Conservation (phyloP, 192 early-diverging fungal genomes). For the Mortierella antarctica region DNA sequence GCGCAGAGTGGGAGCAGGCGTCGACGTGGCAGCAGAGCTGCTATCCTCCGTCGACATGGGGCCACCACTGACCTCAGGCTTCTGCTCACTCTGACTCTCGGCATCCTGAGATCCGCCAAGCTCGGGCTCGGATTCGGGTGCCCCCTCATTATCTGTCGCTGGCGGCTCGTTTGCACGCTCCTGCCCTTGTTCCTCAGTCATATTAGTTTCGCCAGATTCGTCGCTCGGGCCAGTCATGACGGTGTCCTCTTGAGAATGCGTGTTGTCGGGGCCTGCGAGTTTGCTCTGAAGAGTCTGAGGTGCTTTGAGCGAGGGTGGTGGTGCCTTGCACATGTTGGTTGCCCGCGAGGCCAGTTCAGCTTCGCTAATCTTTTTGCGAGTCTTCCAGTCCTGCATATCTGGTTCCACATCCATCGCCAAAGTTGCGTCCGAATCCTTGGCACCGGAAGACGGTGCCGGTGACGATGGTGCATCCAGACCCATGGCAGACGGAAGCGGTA, state of each 20-base stretch:
- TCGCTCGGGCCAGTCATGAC: background rate
- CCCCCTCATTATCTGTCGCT: background rate
- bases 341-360: conserved; percentile 42
- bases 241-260: background rate
- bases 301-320: conserved; percentile 38
- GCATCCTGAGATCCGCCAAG: too few species aligned
- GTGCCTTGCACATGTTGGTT: conserved; percentile 34
- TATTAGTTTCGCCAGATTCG: background rate
- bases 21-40: background rate
- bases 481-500: background rate
- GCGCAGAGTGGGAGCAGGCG: background rate
- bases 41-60: background rate
- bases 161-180: background rate
- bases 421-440: background rate
- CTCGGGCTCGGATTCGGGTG: background rate
- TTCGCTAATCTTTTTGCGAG: conserved; percentile 46
- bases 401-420: conserved; percentile 19
- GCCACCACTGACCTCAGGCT: background rate
- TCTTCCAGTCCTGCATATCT: conserved; percentile 43
- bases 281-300: conserved; percentile 40
- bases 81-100: background rate
- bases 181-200: background rate
- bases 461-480: conserved; percentile 7
- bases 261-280: conserved; percentile 16
- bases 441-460: conserved; percentile 2